A percentile compares a stretch with the other conserved stretches of the same genome.
phyloP scores from a whole-genome alignment of 1,284 basidiomycete species.

The Tetrapyrgos nigripes region DNA sequence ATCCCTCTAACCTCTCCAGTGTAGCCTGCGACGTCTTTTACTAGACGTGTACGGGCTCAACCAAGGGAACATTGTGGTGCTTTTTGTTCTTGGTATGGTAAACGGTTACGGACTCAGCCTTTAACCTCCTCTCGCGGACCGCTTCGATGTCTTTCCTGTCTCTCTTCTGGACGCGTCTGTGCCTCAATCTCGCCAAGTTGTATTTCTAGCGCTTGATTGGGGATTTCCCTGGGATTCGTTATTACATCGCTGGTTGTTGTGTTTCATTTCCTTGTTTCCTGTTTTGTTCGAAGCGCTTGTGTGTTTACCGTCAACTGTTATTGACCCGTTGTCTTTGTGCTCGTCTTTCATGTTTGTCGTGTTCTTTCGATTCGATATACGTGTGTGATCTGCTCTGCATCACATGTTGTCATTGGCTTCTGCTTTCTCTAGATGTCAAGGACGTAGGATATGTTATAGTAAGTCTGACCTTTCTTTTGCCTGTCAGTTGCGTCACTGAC shows the following conservation, averaged over 20 bases:
- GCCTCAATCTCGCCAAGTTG: conserved; percentile 28
- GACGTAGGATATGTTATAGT: conserved; percentile 94
- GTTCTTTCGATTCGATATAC: conserved; percentile 37
- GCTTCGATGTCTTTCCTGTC: conserved; percentile 54
- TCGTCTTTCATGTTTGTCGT: conserved; percentile 33
- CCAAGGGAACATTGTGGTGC: conserved; percentile 11
- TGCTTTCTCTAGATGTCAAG: conserved; percentile 81
- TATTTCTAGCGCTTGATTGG: conserved; percentile 29
- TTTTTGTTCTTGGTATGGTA: conserved; percentile 14
- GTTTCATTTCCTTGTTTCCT: conserved; percentile 34
- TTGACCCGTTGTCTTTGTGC: conserved; percentile 58
- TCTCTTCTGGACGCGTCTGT: conserved; percentile 51
- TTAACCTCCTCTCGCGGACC: conserved; percentile 36
- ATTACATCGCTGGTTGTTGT: conserved; percentile 15
- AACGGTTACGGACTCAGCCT: conserved; percentile 15
- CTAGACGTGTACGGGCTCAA: conserved; percentile 11
- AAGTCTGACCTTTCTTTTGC: conserved; percentile 40
- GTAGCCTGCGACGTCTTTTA: conserved; percentile 24
- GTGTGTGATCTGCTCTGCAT: conserved; percentile 42
- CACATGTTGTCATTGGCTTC: conserved; percentile 34
- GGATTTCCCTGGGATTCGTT: conserved; percentile 37
- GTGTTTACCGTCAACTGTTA: conserved; percentile 46
- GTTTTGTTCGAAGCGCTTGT: conserved; percentile 63
- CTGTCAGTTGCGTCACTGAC: conserved; percentile 23
- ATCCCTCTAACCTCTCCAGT: conserved; percentile 48